Conservation (phyloP, 2,329 filamentous ascomycete genomes). For the Microthyrium microscopicum region DNA sequence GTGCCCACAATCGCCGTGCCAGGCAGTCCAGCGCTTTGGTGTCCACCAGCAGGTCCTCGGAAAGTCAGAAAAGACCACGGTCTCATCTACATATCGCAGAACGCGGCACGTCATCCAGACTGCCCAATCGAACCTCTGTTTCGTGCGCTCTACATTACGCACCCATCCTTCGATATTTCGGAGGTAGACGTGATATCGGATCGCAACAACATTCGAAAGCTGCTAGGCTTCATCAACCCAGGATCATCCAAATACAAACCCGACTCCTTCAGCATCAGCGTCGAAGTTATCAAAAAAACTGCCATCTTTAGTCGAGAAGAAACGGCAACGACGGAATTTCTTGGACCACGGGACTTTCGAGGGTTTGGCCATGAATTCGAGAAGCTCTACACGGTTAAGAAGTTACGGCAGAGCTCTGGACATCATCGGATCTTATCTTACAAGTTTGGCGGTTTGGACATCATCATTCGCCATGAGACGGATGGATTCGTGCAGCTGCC, state of each 20-base stretch:
- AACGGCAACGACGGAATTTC: conserved; percentile 13
- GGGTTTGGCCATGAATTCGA: conserved; percentile 31
- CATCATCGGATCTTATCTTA: conserved; percentile 32
- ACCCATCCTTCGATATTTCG: conserved; percentile 25
- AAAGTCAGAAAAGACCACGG: conserved; percentile 23
- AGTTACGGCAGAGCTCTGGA: conserved; percentile 23
- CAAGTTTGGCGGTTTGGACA: conserved; percentile 23
- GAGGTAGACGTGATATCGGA: conserved; percentile 28
- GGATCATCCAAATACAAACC: conserved; percentile 11
- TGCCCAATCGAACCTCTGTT: conserved; percentile 32
- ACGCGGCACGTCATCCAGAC: conserved; percentile 27
- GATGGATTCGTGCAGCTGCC: conserved; percentile 22
- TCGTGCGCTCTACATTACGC: conserved; percentile 22
- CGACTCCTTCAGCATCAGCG: conserved; percentile 25
- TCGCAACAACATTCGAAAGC: conserved; percentile 32
- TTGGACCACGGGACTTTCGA: conserved; percentile 21
- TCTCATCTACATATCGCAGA: conserved; percentile 27
- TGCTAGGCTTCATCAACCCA: conserved; percentile 27
- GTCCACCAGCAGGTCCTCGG: conserved; percentile 13
- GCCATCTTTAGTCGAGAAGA: conserved; percentile 17
- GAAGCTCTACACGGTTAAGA: conserved; percentile 24
- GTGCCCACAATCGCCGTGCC: conserved; percentile 22
- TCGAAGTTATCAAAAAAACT: conserved; percentile 24
- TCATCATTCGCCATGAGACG: conserved; percentile 28
- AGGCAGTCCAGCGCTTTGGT: conserved; percentile 26